Conservation (phyloP, 768 basidiomycete species). For the Mrakia gelida region DNA sequence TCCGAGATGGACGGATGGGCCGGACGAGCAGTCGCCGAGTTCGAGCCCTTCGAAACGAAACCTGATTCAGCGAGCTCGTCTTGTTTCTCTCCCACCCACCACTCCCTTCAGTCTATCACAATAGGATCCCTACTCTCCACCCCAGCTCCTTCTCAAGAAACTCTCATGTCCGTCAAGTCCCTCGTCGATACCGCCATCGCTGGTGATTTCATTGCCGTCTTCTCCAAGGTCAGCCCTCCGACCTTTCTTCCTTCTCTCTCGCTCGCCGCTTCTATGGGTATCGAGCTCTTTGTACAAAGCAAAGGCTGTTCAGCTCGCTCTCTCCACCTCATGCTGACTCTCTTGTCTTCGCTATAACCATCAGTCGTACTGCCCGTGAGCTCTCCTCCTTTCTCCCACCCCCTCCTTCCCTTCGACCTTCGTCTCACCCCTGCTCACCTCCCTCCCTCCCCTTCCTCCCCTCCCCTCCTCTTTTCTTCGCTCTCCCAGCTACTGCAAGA, state of each 20-base stretch:
- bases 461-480: background rate
- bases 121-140: constrained; percentile 19
- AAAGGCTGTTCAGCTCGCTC: no score
- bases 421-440: background rate
- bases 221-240: constrained; percentile 51
- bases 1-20: background rate
- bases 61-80: background rate
- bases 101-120: background rate
- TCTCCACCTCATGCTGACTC: background rate
- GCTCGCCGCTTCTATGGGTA: background rate
- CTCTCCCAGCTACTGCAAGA: constrained; percentile 47
- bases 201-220: constrained; percentile 55
- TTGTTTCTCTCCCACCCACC: background rate
- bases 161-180: constrained; percentile 22
- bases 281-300: no score
- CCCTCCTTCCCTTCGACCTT: background rate
- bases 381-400: background rate
- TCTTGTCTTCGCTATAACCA: background rate
- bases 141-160: background rate
- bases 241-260: background rate
- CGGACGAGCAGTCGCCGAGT: background rate
- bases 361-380: constrained; percentile 3
- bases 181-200: constrained; percentile 49
- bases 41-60: background rate
- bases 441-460: constrained; percentile 38